Percentiles rank a stretch among this genome's conserved stretches.
phyloP scores from a whole-genome alignment of 345 rosid genomes.

The Cardiospermum halicacabum region DNA sequence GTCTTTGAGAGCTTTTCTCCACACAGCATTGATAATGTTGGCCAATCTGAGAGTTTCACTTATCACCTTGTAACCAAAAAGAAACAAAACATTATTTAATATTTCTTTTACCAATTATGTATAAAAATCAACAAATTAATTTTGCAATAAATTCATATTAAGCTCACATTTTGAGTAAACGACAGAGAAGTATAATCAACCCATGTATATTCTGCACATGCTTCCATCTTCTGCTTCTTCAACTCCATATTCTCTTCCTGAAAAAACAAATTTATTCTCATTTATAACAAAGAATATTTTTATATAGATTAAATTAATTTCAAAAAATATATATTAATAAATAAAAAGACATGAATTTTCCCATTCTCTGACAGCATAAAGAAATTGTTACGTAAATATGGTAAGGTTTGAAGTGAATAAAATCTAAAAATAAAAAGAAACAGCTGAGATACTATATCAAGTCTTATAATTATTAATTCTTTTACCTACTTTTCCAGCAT shows the following conservation, averaged over 20 bases:
- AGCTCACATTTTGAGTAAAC: conserved; percentile 87
- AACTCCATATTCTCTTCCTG: conserved; percentile 87
- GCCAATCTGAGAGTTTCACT: conserved; percentile 88
- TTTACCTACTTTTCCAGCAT: conserved; percentile 5
- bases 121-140: too few relatives aligned
- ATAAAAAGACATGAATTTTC: background rate
- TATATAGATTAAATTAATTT: background rate
- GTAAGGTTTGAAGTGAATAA: background rate
- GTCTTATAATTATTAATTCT: background rate
- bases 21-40: conserved; percentile 84
- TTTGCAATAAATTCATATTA: background rate
- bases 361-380: background rate
- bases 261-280: background rate
- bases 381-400: conserved; percentile 1
- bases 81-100: background rate
- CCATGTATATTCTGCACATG: conserved; percentile 53
- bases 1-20: conserved; percentile 90
- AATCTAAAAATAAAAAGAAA: background rate
- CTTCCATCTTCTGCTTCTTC: conserved; percentile 57
- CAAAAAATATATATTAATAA: background rate
- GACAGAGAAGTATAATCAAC: conserved; percentile 75
- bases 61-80: conserved; percentile 48
- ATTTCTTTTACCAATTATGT: too few relatives aligned
- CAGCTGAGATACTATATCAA: background rate
- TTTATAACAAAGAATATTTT: background rate